phyloP scores from a whole-genome alignment of 2,329 filamentous ascomycete species.

The Monosporascus sp. region DNA sequence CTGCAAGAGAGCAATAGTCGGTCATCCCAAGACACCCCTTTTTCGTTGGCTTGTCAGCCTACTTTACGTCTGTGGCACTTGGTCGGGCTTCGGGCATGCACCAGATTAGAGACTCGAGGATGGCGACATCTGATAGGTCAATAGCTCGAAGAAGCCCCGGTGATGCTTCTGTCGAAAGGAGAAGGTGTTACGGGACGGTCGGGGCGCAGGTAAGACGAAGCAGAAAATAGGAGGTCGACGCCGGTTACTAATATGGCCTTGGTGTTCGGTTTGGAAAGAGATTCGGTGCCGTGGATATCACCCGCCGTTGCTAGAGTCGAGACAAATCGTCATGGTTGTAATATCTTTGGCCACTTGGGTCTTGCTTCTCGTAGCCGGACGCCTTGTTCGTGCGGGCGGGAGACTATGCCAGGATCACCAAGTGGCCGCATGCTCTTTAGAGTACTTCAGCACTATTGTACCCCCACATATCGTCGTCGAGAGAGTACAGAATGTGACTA shows the following conservation, averaged over 20 bases:
- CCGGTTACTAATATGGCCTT: not conserved
- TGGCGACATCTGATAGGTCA: not conserved
- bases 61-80: not conserved
- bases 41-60: not conserved
- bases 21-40: not conserved
- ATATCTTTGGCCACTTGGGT: not conserved
- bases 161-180: not conserved
- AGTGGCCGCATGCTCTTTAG: constrained; percentile 11
- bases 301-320: not conserved
- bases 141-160: not conserved
- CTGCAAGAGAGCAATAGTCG: not conserved
- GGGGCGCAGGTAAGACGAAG: not conserved
- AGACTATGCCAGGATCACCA: constrained; percentile 9
- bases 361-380: not conserved
- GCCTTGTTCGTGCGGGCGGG: constrained; percentile 2
- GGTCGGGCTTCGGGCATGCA: not conserved
- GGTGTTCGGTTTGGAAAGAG: not conserved
- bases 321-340: not conserved
- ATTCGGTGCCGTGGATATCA: not conserved
- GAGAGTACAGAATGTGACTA: constrained; percentile 16
- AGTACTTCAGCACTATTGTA: constrained; percentile 15
- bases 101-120: not conserved
- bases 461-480: constrained; percentile 13
- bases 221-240: not conserved
- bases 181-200: not conserved